Evolutionary conservation across 1,284 basidiomycete species (phyloP).

Genomic region (Agaricales sp.): DNA sequence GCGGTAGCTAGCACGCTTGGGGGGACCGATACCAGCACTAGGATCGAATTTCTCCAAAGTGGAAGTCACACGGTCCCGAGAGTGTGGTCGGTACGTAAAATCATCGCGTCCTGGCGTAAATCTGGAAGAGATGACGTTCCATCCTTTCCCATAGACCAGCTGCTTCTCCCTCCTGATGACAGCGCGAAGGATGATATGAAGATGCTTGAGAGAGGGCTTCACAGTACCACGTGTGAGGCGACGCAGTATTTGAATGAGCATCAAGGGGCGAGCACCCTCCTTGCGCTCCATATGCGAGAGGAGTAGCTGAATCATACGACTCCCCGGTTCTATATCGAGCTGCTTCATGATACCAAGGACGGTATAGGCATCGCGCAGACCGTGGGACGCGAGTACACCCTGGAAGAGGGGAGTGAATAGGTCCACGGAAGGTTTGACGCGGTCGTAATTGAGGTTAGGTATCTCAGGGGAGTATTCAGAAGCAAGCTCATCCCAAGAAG

Average conservation of each 20-base stretch:
- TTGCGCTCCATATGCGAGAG: constrained; percentile 35
- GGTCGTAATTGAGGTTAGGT: neutral
- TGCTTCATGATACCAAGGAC: constrained; percentile 45
- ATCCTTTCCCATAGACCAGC: constrained; percentile 33
- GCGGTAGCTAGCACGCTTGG: constrained; percentile 21
- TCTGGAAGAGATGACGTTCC: constrained; percentile 32
- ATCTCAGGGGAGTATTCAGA: neutral
- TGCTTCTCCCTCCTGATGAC: constrained; percentile 39
- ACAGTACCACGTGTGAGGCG: constrained; percentile 26
- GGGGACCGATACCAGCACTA: constrained; percentile 32
- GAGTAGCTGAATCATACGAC: constrained; percentile 19
- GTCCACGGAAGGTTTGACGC: neutral
- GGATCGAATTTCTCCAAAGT: constrained; percentile 32
- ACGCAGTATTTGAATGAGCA: constrained; percentile 36
- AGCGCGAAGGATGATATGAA: constrained; percentile 38
- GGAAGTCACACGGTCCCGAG: constrained; percentile 17
- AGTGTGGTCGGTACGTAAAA: constrained; percentile 7
- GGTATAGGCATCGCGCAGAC: constrained; percentile 32
- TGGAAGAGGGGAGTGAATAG: constrained; percentile 53
- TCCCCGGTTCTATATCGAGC: constrained; percentile 29
- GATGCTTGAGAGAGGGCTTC: constrained; percentile 35
- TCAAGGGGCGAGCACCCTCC: constrained; percentile 29
- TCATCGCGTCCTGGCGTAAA: constrained; percentile 23
- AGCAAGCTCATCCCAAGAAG: neutral
- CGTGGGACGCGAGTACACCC: constrained; percentile 33